These are phyloP conservation scores for Paramarasmius palmivorus DNA, from an alignment of 1,284 basidiomycete species.

Conservation along the genomic window DNA sequence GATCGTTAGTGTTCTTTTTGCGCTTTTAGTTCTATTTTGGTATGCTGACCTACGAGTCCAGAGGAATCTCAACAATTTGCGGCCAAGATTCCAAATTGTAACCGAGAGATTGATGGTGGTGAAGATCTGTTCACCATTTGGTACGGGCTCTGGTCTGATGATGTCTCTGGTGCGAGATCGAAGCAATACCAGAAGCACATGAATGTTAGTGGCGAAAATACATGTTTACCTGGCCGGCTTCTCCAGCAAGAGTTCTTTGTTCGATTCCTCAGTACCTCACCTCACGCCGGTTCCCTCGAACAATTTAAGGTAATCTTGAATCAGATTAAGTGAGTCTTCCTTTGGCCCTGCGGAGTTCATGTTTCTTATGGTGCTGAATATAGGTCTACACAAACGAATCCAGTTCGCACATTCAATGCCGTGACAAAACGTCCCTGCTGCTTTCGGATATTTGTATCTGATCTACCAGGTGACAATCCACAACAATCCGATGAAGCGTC, in stretches of 20 bases:
- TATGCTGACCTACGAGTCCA: no score
- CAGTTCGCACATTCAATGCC: conserved; percentile 1
- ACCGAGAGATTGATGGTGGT: no score
- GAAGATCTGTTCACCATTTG: no score
- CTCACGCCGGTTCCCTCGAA: conserved; percentile 28
- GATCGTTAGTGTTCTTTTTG: no score
- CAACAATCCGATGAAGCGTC: conserved; percentile 14
- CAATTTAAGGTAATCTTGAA: conserved; percentile 26
- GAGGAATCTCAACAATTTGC: no score
- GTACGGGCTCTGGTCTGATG: conserved; percentile 19
- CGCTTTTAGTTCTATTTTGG: no score
- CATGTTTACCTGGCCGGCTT: conserved; percentile 21
- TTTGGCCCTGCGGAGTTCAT: no score
- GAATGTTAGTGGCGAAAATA: conserved; percentile 27
- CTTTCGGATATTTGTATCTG: conserved; percentile 3
- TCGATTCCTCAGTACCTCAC: conserved; percentile 33
- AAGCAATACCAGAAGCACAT: conserved; percentile 35
- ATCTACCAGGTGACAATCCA: conserved; percentile 15
- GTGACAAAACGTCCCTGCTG: conserved; percentile 2
- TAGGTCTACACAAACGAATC: not conserved
- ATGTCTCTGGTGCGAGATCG: conserved; percentile 29
- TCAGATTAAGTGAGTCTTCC: conserved; percentile 19
- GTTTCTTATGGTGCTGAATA: not conserved
- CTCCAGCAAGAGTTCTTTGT: conserved; percentile 35
- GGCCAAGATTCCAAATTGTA: no score